phyloP scores from a whole-genome alignment of 306 rosid genomes.

The Comarum palustre region DNA sequence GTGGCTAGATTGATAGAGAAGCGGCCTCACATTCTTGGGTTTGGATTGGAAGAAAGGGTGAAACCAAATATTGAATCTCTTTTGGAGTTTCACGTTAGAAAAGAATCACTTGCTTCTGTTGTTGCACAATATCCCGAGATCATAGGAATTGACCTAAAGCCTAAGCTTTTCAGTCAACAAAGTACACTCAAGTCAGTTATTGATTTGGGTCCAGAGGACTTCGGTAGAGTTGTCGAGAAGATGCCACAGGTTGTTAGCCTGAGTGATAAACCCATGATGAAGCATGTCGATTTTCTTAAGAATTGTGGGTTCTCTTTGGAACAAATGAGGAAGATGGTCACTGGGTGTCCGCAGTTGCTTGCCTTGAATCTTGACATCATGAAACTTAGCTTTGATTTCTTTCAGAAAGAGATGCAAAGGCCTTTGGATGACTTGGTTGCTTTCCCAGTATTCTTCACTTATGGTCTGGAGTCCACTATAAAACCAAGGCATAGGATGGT shows the following conservation, averaged over 20 bases:
- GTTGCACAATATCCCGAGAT: slow-evolving; percentile 88
- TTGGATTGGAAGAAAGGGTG: slow-evolving; percentile 68
- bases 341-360: slow-evolving; percentile 84
- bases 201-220: slow-evolving; percentile 57
- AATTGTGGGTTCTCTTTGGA: slow-evolving; percentile 64
- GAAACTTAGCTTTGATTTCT: slow-evolving; percentile 71
- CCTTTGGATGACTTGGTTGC: slow-evolving; percentile 73
- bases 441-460: slow-evolving; percentile 91
- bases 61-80: slow-evolving; percentile 76
- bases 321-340: slow-evolving; percentile 60
- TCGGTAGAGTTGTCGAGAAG: slow-evolving; percentile 78
- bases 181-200: slow-evolving; percentile 55
- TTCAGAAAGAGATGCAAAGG: slow-evolving; percentile 63
- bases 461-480: slow-evolving; percentile 78
- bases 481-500: slow-evolving; percentile 76
- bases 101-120: slow-evolving; percentile 57
- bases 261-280: slow-evolving; percentile 56
- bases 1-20: slow-evolving; percentile 87
- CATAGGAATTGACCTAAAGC: slow-evolving; percentile 66
- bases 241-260: slow-evolving; percentile 94
- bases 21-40: slow-evolving; percentile 82
- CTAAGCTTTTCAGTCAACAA: slow-evolving; percentile 60
- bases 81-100: slow-evolving; percentile 62
- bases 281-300: slow-evolving; percentile 71
- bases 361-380: slow-evolving; percentile 86